These are phyloP conservation scores for Cyberlindnera euphorbiiphila DNA, from an alignment of 805 yeast genomes.

Conservation along the genomic window DNA sequence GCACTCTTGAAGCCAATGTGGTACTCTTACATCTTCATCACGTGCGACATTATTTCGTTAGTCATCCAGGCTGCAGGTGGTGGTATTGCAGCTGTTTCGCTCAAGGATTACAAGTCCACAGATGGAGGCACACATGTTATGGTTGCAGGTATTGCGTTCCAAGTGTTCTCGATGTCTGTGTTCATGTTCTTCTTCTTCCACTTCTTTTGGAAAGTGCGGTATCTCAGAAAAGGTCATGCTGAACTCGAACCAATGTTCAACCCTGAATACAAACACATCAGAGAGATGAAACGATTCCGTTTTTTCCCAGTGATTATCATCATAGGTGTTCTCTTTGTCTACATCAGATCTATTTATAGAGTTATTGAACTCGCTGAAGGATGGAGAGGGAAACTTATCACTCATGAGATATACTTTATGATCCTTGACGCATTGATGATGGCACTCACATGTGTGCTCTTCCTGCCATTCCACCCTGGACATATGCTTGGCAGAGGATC, in stretches of 20 bases:
- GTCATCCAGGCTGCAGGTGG: conserved; percentile 75
- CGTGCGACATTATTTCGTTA: conserved; percentile 61
- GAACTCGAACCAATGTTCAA: conserved; percentile 6
- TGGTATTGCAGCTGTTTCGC: conserved; percentile 55
- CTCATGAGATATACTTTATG: conserved; percentile 56
- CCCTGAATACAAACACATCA: conserved; percentile 7
- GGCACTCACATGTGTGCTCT: conserved; percentile 40
- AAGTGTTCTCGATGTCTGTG: conserved; percentile 61
- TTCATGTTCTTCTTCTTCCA: conserved; percentile 50
- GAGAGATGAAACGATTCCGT: conserved; percentile 6
- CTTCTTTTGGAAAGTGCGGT: conserved; percentile 38
- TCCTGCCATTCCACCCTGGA: conserved; percentile 64
- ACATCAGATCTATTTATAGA: conserved; percentile 68
- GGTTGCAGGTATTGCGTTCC: conserved; percentile 75
- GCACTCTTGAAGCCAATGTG: conserved; percentile 53
- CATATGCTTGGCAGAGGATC: conserved; percentile 36
- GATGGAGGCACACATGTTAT: conserved; percentile 55
- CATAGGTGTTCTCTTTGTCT: conserved; percentile 49
- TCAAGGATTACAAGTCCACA: conserved; percentile 30
- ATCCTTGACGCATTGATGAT: conserved; percentile 66
- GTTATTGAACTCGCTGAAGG: conserved; percentile 70
- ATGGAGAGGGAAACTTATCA: conserved; percentile 63
- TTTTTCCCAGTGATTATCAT: conserved; percentile 43
- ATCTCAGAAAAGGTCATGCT: conserved; percentile 3
- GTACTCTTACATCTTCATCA: conserved; percentile 62